Evolutionary conservation across 129 eudicot genomes (phyloP), one percentile per base, ranked within the genome.

Genomic region (Erigeron canadensis): DNA sequence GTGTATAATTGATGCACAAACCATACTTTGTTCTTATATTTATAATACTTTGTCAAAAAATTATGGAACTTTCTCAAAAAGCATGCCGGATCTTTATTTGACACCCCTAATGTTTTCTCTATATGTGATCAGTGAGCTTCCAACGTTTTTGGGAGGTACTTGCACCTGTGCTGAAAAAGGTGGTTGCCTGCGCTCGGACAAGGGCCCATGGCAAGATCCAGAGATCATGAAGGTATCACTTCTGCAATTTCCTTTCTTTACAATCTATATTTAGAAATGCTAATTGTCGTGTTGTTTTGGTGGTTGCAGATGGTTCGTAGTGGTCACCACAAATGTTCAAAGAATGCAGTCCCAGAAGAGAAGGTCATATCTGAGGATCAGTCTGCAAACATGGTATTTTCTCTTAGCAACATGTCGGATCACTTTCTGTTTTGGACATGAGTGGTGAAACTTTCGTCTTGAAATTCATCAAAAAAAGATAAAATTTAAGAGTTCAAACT

Each of bases 151-250:
- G 86, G 98, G 98, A 2, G 98, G 98, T 72, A 84, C 90, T 41
- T 94, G 98, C 59, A 94, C 85, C 45, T 87, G 98, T 77, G 95
- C 87, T 6, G 96, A 89, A 70, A 87, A 87, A 78, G 98, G 96
- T 38, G 98, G 98, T 2, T 94, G 98, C 66, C 76, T 89, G 96
- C 79, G 71, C 73, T 87, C 98, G 23, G 98, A 94, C 64, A 94
- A 89, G 78, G 98, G 98, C 67, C 96, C 98, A 21, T 94, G 98
- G 98, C 89, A 85, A 77, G 98, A 94, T 63, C 83, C 88, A 11
- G 98, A 89, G 16, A 94, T 89, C 40, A 87, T 94, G 86, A 94
- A 89, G 93, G 98, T 87, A 44, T 74, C 11, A 65, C 51, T 75
- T 77, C 21, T 16, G 41, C 47, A 41, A 51, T 65, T 42, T 73